phyloP scores from a whole-genome alignment of 2,329 filamentous ascomycete genomes.

The Madurella fahalii region DNA sequence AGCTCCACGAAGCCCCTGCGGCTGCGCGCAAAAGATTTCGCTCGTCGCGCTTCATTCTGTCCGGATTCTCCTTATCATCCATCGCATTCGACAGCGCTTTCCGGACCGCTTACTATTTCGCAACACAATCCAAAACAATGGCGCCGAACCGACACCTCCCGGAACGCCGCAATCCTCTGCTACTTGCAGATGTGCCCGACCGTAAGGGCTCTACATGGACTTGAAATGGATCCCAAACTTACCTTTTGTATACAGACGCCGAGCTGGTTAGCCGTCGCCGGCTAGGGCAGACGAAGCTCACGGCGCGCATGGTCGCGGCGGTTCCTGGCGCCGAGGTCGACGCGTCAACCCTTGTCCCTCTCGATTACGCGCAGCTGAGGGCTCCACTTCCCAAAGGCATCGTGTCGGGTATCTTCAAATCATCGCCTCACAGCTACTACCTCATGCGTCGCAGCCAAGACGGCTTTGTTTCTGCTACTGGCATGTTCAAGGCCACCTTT shows the following conservation, averaged over 20 bases:
- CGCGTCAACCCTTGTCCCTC: constrained; percentile 69
- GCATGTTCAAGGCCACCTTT: constrained; percentile 90
- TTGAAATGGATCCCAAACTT: constrained; percentile 4
- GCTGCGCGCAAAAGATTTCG: constrained; percentile 21
- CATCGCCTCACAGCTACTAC: constrained; percentile 89
- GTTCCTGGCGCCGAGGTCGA: constrained; percentile 68
- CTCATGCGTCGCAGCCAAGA: constrained; percentile 88
- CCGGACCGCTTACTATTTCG: neutral
- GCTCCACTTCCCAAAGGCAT: constrained; percentile 90
- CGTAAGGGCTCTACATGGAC: constrained; percentile 43
- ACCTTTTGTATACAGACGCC: constrained; percentile 50
- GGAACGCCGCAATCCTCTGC: constrained; percentile 59
- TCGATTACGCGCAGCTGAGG: constrained; percentile 94
- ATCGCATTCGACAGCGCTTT: constrained; percentile 1
- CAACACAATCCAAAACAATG: constrained; percentile 15
- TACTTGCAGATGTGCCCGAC: constrained; percentile 59
- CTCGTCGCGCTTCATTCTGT: constrained; percentile 16
- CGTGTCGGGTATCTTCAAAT: constrained; percentile 87
- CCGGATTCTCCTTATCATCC: neutral
- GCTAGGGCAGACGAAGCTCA: constrained; percentile 87
- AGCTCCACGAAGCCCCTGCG: constrained; percentile 13
- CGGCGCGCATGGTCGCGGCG: constrained; percentile 73
- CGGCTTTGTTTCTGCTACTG: constrained; percentile 78
- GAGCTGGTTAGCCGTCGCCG: constrained; percentile 80
- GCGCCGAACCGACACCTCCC: constrained; percentile 47